Conservation (phyloP, 139 green algal species). For the Tetraselmis chui region DNA sequence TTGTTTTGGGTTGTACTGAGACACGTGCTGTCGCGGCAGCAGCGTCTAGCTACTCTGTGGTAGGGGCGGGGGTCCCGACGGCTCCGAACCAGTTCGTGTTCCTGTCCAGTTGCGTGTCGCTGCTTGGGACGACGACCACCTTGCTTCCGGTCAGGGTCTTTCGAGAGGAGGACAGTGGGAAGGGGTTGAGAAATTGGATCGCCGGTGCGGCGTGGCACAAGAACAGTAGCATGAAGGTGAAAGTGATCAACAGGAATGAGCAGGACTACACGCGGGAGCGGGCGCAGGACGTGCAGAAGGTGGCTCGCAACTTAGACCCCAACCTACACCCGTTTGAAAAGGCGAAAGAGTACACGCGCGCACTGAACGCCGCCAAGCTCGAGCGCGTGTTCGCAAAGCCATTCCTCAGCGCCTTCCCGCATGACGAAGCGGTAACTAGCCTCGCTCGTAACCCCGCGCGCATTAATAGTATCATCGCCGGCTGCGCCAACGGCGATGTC, state of each 20-base stretch:
- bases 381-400: constrained; percentile 92
- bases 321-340: constrained; percentile 81
- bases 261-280: constrained; percentile 74
- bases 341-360: constrained; percentile 87
- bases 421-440: constrained; percentile 84
- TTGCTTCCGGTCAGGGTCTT: too few species aligned
- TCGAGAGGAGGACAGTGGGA: too few species aligned
- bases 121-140: too few species aligned
- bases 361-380: constrained; percentile 88
- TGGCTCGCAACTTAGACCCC: constrained; percentile 92
- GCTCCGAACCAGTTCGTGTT: too few species aligned
- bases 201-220: too few species aligned
- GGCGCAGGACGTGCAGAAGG: constrained; percentile 64
- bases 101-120: too few species aligned
- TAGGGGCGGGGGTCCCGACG: too few species aligned
- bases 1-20: too few species aligned
- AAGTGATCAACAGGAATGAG: constrained; percentile 80
- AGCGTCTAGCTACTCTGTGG: too few species aligned
- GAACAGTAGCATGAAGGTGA: constrained; percentile 88
- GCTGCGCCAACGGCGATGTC: constrained; percentile 43
- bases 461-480: constrained; percentile 78
- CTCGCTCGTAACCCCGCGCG: constrained; percentile 66
- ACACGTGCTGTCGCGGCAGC: too few species aligned
- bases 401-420: constrained; percentile 80
- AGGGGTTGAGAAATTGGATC: too few species aligned